Base-by-base conservation (phyloP, 257 asterid species). In the Plantago elongata region DNA sequence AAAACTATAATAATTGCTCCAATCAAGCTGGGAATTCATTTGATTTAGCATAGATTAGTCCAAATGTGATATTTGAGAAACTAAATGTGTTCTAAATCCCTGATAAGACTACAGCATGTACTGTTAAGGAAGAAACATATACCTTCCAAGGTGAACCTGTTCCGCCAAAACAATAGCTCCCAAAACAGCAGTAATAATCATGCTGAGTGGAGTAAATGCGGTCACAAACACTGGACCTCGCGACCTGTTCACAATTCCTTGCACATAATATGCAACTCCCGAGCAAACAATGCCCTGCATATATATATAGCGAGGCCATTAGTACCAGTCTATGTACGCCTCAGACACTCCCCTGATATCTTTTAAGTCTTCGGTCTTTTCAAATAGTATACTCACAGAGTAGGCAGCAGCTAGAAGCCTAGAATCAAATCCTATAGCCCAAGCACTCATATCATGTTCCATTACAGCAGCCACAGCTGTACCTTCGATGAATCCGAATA, bases 181-280 rank as follows among this genome's bases (percentile, higher is more conserved):
- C 52, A 89, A 79, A 16, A 89, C 22, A 13, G 97, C 95, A 1
- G 97, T 92, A 54, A 92, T 92, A 47, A 86, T 86, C 96, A 80
- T 92, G 65, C 88, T 86, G 5, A 89, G 76, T 47, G 97, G 97
- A 66, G 95, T 92, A 56, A 92, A 92, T 11, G 99, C 85, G 2
- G 99, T 92, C 42, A 92, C 96, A 65, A 92, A 92, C 4, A 92
- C 99, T 6, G 99, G 99, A 4, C 99, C 99, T 45, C 83, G 66
- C 0, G 45, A 50, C 70, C 69, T 89, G 79, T 87, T 92, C 61
- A 92, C 97, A 8, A 87, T 78, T 61, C 96, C 75, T 72, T 92
- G 99, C 70, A 92, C 46, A 58, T 89, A 92, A 22, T 86, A 92
- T 54, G 99, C 99, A 27, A 89, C 74, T 52, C 97, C 97, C 0